A percentile compares a stretch with the other conserved stretches of the same genome.
Conservation (phyloP, 208 protist species). For the Blechomonas ayalai region DNA sequence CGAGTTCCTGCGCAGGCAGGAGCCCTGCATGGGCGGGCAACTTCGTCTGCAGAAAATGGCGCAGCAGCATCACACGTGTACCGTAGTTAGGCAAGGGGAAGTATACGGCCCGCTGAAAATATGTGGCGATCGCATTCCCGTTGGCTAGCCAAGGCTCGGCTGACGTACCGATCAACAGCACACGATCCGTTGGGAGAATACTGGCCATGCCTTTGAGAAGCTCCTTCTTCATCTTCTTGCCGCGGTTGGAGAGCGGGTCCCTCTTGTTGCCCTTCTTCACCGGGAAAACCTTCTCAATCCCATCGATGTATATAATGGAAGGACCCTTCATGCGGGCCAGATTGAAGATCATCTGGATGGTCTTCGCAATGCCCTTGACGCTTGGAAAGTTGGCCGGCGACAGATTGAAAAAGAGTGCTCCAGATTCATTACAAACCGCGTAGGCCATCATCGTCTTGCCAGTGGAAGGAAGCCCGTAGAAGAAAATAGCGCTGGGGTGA, state of each 20-base stretch:
- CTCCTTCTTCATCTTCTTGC: slow-evolving; percentile 90
- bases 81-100: slow-evolving; percentile 84
- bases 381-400: slow-evolving; percentile 78
- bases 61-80: slow-evolving; percentile 67
- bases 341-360: slow-evolving; percentile 88
- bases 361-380: slow-evolving; percentile 57
- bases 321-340: slow-evolving; percentile 82
- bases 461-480: slow-evolving; percentile 82
- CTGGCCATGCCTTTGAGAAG: slow-evolving; percentile 66
- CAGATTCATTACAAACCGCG: slow-evolving; percentile 80
- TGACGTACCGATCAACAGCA: slow-evolving; percentile 81
- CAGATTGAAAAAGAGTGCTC: slow-evolving; percentile 90
- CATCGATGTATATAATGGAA: slow-evolving; percentile 92
- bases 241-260: slow-evolving; percentile 49
- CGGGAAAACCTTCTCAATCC: slow-evolving; percentile 84
- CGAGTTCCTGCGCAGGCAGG: slow-evolving; percentile 22
- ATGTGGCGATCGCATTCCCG: slow-evolving; percentile 30
- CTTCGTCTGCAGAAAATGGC: slow-evolving; percentile 27
- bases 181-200: slow-evolving; percentile 82
- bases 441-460: slow-evolving; percentile 90
- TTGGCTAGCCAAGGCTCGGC: slow-evolving; percentile 73
- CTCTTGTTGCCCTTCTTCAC: slow-evolving; percentile 33
- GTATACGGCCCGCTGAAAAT: slow-evolving; percentile 75
- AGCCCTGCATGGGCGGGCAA: slow-evolving; percentile 8
- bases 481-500: slow-evolving; percentile 45